Base-by-base conservation (phyloP, 169 alveolate species). In the Plasmodium reichenowi region DNA sequence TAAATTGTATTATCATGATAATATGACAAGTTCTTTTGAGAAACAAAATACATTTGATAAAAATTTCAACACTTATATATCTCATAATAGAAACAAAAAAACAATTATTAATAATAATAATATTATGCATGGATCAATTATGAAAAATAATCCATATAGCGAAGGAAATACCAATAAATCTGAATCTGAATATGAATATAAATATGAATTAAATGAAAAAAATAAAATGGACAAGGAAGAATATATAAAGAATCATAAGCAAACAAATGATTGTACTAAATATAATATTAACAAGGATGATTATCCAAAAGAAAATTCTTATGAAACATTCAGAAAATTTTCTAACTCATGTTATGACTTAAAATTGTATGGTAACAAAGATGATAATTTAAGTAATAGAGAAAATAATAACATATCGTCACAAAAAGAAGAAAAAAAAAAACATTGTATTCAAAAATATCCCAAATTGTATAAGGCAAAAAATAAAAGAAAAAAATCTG, bases 81-180 rank as follows among this genome's bases (percentile, higher is more conserved):
- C 47, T 38, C 47, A 6, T 38, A 38, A 38, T 38, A 38, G 9
- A 38, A 24, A 24, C n/a, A 45, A 45, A 60, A 74, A 47, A 15
- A 74, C 20, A 29, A 32, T 15, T 54, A 20, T 60, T 26, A 47
- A 74, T 26, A 17, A 5, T 29, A 74, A 50, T 47, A 66, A 50
- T 43, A 74, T 10, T 43, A 45, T 22, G 9, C 88, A 74, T 50
- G 88, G 88, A 50, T 12, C 58, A 38, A 13, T 32, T 62, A 20
- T 24, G 24, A 56, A 13, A 6, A 56, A 13, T 56, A 56, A 17
- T 56, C 5, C 32, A 56, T 29, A 66, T 29, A n/a, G 22, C n/a
- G 22, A 20, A 66, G 24, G 10, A 56, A 56, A 56, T 12, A 56
- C 12, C n/a, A 56, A 22, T 9, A 56, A 56, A 13, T 22, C 22